These are phyloP conservation scores for Triglochin maritima DNA, from an alignment of 106 monocot genomes.

Conservation along the genomic window DNA sequence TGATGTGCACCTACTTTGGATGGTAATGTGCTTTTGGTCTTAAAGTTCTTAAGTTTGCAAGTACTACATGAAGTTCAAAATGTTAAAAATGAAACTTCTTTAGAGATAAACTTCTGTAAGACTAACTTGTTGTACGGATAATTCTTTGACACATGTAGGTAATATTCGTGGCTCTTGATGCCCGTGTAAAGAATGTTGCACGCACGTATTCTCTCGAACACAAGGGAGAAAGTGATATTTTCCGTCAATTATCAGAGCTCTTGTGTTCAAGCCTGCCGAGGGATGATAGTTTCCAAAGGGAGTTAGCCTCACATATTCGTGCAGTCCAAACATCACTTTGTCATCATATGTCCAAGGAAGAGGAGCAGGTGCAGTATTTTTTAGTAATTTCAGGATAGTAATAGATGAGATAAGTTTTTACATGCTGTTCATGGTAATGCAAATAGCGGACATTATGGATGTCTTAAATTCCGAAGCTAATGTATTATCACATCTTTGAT, in stretches of 20 bases:
- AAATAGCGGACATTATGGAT: too few relatives aligned
- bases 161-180: constrained; percentile 94
- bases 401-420: too few relatives aligned
- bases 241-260: constrained; percentile 59
- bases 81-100: too few relatives aligned
- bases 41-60: too few relatives aligned
- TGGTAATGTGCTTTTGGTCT: too few relatives aligned
- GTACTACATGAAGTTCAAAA: too few relatives aligned
- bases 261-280: constrained; percentile 41
- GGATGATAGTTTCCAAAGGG: constrained; percentile 50
- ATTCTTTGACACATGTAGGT: constrained; percentile 33
- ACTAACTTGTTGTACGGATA: not conserved
- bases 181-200: constrained; percentile 94
- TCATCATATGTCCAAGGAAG: constrained; percentile 99
- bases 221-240: constrained; percentile 82
- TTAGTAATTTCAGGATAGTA: too few relatives aligned
- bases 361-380: constrained; percentile 59
- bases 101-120: too few relatives aligned
- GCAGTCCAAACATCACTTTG: constrained; percentile 80
- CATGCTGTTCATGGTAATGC: too few relatives aligned
- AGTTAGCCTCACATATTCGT: constrained; percentile 84
- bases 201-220: constrained; percentile 93
- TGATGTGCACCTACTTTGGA: too few relatives aligned
- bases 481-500: too few relatives aligned
- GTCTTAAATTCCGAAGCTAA: too few relatives aligned